A percentile compares a stretch with the other conserved stretches of the same genome.
Evolutionary conservation across 2,329 filamentous ascomycete genomes (phyloP).

Genomic region (Periglandula ipomoeae): DNA sequence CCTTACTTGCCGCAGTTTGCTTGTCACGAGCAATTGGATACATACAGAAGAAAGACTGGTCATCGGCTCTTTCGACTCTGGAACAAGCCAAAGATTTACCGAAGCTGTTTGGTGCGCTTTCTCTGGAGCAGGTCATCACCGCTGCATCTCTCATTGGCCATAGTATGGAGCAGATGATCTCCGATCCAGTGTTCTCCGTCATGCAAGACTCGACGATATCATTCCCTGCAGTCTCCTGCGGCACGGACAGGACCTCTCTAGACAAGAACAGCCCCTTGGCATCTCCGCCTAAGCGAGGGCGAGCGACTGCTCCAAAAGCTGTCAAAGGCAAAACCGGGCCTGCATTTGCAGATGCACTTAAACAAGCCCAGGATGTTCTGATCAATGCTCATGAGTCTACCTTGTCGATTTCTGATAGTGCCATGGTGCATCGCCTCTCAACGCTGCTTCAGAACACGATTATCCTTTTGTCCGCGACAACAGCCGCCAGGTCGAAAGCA

Average conservation of each 20-base stretch:
- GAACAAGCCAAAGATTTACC: constrained; percentile 37
- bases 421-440: constrained; percentile 54
- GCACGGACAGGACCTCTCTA: constrained; percentile 29
- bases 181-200: constrained; percentile 78
- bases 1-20: constrained; percentile 25
- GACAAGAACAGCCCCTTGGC: constrained; percentile 27
- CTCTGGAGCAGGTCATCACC: constrained; percentile 49
- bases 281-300: constrained; percentile 25
- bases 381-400: constrained; percentile 53
- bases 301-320: constrained; percentile 15
- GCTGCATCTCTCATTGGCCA: constrained; percentile 60
- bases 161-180: constrained; percentile 62
- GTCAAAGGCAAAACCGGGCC: constrained; percentile 22
- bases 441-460: constrained; percentile 55
- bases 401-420: constrained; percentile 43
- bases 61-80: constrained; percentile 47
- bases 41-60: constrained; percentile 45
- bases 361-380: constrained; percentile 57
- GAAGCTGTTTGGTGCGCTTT: constrained; percentile 28
- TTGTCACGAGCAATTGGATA: constrained; percentile 33
- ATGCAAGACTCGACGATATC: constrained; percentile 90
- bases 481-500: constrained; percentile 34
- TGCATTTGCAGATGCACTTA: constrained; percentile 49
- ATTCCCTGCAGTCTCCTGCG: constrained; percentile 57
- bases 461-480: constrained; percentile 56